A percentile compares a stretch with the other conserved stretches of the same genome.
phyloP scores from a whole-genome alignment of 1,284 basidiomycete genomes.

The Ceratobasidium sp. region DNA sequence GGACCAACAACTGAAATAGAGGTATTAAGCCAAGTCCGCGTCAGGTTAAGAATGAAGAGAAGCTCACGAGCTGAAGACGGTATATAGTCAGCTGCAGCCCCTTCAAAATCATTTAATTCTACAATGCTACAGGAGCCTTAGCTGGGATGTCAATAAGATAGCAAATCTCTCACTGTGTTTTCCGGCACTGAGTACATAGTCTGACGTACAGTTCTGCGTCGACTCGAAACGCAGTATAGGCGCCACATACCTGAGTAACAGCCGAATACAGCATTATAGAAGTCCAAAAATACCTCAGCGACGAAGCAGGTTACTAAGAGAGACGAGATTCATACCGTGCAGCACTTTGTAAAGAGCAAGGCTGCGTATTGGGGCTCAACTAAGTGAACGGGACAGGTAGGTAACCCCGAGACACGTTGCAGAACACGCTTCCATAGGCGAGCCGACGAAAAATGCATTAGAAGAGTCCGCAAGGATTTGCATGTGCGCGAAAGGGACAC shows the following conservation, averaged over 20 bases:
- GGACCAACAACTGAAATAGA: background rate
- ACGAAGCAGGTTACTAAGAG: no score
- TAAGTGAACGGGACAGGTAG: background rate
- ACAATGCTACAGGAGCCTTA: background rate
- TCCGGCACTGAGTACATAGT: background rate
- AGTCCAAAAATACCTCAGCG: no score
- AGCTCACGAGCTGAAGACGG: conserved; percentile 4
- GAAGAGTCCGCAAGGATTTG: background rate
- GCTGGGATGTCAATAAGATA: background rate
- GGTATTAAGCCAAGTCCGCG: background rate
- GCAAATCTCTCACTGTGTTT: background rate
- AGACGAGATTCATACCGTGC: conserved; percentile 15
- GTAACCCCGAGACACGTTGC: background rate
- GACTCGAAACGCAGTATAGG: background rate
- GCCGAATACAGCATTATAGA: no score
- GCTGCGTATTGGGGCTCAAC: conserved; percentile 11
- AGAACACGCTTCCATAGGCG: background rate
- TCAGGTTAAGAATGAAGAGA: background rate
- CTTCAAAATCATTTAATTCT: conserved; percentile 6
- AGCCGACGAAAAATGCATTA: background rate
- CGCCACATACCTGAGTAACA: no score
- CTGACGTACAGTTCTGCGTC: background rate
- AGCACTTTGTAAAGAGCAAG: conserved; percentile 1
- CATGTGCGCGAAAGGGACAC: background rate
- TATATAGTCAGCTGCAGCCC: no score